Base-by-base conservation (phyloP, 1,139 yeast genomes). In the Suhomyces bribrorum region DNA sequence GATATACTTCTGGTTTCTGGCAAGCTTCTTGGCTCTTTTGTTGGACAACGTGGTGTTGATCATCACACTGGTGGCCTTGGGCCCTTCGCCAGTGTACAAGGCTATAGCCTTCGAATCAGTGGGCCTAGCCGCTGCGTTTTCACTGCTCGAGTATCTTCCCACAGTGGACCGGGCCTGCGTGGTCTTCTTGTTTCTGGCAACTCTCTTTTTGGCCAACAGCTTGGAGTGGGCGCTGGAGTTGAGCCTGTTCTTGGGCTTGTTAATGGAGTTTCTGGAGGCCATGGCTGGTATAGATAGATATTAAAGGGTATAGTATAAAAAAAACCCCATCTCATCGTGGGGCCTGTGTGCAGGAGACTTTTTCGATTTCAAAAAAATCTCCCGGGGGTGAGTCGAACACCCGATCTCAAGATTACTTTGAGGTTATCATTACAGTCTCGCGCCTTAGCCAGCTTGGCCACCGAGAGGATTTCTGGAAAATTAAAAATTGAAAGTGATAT, bases 301-400 rank as follows among this genome's bases (percentile, higher is more conserved):
- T 23, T 14, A 15, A 26, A 16, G 4, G 23, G 6, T 20, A 20
- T 3, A n/a, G n/a, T n/a, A n/a, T 22, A 40, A 41, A 38, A 41
- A 41, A 41, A 41, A 31, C 25, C 23, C 24, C 39, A 41, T 38
- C 41, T 41, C 41, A 37, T 41, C 41, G n/a, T n/a, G 26, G 25
- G 27, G 7, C 3, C 17, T 29, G 25, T 27, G 27, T 36, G 40
- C 43, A 36, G 40, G 40, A 26, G 2, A 2, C n/a, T n/a, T n/a
- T n/a, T n/a, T n/a, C n/a, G n/a, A n/a, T n/a, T n/a, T n/a, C n/a
- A n/a, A 62, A 59, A 52, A 61, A 61, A 50, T 81, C 86, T 80
- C 86, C 81, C 75, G 83, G 81, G 85, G 82, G 86, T 75, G 86
- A 80, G 78, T 81, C 85, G 86, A 81, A 81, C 86, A 75, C 86